phyloP scores from a whole-genome alignment of 148 eudicot species.

The Diospyros kaki region DNA sequence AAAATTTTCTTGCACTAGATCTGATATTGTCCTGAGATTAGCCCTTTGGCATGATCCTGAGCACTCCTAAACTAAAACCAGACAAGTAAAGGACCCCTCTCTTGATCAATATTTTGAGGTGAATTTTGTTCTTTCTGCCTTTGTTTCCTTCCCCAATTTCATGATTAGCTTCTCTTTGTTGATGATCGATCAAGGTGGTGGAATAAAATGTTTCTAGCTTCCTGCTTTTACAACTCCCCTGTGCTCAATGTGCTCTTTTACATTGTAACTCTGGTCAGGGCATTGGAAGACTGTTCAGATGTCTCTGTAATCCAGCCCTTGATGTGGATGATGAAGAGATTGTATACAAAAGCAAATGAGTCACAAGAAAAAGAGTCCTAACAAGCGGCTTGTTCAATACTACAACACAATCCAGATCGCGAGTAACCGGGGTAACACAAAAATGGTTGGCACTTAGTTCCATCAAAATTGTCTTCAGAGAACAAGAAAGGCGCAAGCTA shows the following conservation, averaged over 20 bases:
- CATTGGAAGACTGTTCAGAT: conserved; percentile 81
- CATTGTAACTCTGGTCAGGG: conserved; percentile 41
- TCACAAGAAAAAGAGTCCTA: neutral
- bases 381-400: neutral
- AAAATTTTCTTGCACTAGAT: no score
- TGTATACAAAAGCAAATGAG: conserved; percentile 66
- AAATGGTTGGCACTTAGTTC: neutral
- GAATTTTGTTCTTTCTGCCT: no score
- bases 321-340: conserved; percentile 94
- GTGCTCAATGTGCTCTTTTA: neutral
- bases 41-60: no score
- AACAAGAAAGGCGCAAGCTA: neutral
- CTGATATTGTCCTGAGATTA: no score
- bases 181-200: no score
- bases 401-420: neutral
- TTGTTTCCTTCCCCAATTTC: no score
- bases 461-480: neutral
- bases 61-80: no score
- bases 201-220: no score
- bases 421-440: neutral
- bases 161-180: no score
- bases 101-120: no score
- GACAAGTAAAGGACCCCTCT: no score
- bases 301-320: conserved; percentile 84
- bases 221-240: no score